Evolutionary conservation across 495 filamentous ascomycete genomes (phyloP).

Genomic region (Penicillium herquei): DNA sequence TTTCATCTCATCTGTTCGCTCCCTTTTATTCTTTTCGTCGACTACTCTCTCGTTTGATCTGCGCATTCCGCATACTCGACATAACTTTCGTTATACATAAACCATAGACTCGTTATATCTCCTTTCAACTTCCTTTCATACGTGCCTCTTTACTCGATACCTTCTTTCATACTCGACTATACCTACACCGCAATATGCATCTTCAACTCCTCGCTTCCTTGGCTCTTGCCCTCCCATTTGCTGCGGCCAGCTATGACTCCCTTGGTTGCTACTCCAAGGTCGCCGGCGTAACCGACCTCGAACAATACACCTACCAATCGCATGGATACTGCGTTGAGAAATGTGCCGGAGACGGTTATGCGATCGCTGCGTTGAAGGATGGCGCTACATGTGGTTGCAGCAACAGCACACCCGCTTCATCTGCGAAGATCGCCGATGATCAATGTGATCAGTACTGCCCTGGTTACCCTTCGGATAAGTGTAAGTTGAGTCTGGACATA

Average conservation of each 20-base stretch:
- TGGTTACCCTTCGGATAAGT: constrained; percentile 30
- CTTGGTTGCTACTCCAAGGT: constrained; percentile 38
- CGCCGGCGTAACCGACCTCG: constrained; percentile 20
- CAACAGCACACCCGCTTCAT: constrained; percentile 26
- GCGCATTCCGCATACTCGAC: constrained; percentile 3
- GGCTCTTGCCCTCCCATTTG: constrained; percentile 26
- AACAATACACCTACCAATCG: constrained; percentile 30
- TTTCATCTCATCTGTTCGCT: background rate
- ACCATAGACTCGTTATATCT: background rate
- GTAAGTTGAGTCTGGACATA: constrained; percentile 23
- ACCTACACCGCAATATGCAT: constrained; percentile 13
- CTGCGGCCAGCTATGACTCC: constrained; percentile 5
- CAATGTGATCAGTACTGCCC: constrained; percentile 33
- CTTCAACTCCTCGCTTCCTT: constrained; percentile 20
- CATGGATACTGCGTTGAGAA: constrained; percentile 27
- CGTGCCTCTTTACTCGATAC: background rate
- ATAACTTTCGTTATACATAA: background rate
- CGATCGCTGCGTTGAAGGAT: constrained; percentile 30
- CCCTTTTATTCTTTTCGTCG: background rate
- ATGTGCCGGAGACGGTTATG: constrained; percentile 26
- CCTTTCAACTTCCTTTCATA: background rate
- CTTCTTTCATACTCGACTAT: too few relatives aligned
- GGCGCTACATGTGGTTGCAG: constrained; percentile 39
- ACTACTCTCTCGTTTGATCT: background rate
- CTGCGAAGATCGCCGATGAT: constrained; percentile 28